A percentile compares a stretch with the other conserved stretches of the same genome.
Conservation (phyloP, 1,284 basidiomycete genomes). For the Ceratobasidium sp. region DNA sequence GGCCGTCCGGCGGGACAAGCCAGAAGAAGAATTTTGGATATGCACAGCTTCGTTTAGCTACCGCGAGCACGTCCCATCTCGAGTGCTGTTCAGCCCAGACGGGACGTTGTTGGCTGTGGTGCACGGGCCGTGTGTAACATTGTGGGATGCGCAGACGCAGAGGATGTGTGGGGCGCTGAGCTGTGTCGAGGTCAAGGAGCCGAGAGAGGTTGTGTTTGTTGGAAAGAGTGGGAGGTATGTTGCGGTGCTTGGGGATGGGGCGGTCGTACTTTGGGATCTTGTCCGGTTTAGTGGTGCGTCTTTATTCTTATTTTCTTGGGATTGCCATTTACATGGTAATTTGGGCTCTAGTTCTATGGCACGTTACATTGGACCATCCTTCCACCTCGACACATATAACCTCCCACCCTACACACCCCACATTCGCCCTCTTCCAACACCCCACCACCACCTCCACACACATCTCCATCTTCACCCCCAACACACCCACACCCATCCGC, state of each 20-base stretch:
- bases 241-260: slow-evolving; percentile 65
- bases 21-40: slow-evolving; percentile 78
- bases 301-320: background rate
- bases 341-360: slow-evolving; percentile 69
- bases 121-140: slow-evolving; percentile 75
- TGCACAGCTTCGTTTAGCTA: slow-evolving; percentile 78
- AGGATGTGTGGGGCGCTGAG: slow-evolving; percentile 59
- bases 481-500: slow-evolving; percentile 62
- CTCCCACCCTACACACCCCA: slow-evolving; percentile 69
- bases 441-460: slow-evolving; percentile 58
- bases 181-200: slow-evolving; percentile 56
- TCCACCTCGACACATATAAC: slow-evolving; percentile 62
- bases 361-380: slow-evolving; percentile 58
- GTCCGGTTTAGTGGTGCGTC: slow-evolving; percentile 75
- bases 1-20: slow-evolving; percentile 54
- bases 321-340: slow-evolving; percentile 17
- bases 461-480: slow-evolving; percentile 65
- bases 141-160: slow-evolving; percentile 78
- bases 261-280: slow-evolving; percentile 85
- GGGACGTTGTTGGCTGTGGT: slow-evolving; percentile 87
- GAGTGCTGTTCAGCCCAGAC: slow-evolving; percentile 86
- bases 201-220: slow-evolving; percentile 63
- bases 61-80: slow-evolving; percentile 74
- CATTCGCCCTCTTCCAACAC: slow-evolving; percentile 69
- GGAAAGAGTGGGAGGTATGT: slow-evolving; percentile 74